Percentiles rank a stretch among this genome's conserved stretches.
phyloP scores from a whole-genome alignment of 805 yeast species.

The Pachysolen tannophilus region DNA sequence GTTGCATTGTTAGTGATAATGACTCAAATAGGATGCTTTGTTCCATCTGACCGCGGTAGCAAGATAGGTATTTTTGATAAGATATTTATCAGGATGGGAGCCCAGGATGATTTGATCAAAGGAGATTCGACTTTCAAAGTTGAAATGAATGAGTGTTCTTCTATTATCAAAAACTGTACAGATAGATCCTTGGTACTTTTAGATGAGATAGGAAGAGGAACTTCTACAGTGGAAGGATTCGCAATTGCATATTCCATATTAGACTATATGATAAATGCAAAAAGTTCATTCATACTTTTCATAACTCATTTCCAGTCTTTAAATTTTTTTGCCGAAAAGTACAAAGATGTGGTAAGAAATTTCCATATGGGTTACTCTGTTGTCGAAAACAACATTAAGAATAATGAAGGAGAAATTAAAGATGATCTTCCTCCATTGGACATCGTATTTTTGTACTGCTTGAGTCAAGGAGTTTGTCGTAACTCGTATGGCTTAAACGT shows the following conservation, averaged over 20 bases:
- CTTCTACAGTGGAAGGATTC: conserved; percentile 65
- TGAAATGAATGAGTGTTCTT: conserved; percentile 60
- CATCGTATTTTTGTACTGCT: conserved; percentile 44
- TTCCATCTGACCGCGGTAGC: conserved; percentile 44
- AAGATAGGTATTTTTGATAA: conserved; percentile 51
- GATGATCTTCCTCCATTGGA: conserved; percentile 24
- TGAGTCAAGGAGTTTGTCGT: conserved; percentile 41
- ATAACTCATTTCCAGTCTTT: conserved; percentile 80
- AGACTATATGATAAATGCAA: conserved; percentile 39
- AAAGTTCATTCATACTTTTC: conserved; percentile 45
- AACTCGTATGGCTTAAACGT: conserved; percentile 82
- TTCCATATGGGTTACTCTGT: conserved; percentile 65
- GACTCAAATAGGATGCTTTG: conserved; percentile 71
- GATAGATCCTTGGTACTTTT: conserved; percentile 50
- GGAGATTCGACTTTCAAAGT: conserved; percentile 83
- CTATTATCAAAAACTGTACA: conserved; percentile 44
- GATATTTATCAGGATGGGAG: conserved; percentile 62
- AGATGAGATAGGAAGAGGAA: conserved; percentile 77
- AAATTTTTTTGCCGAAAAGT: conserved; percentile 37
- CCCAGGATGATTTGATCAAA: conserved; percentile 63
- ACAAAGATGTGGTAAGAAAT: conserved; percentile 37
- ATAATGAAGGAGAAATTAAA: conserved; percentile 28
- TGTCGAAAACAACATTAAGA: too few species aligned
- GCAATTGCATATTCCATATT: conserved; percentile 73
- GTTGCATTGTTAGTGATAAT: conserved; percentile 62